These are phyloP conservation scores for Alloascoidea hylecoeti DNA, from an alignment of 805 yeast species.

Conservation along the genomic window DNA sequence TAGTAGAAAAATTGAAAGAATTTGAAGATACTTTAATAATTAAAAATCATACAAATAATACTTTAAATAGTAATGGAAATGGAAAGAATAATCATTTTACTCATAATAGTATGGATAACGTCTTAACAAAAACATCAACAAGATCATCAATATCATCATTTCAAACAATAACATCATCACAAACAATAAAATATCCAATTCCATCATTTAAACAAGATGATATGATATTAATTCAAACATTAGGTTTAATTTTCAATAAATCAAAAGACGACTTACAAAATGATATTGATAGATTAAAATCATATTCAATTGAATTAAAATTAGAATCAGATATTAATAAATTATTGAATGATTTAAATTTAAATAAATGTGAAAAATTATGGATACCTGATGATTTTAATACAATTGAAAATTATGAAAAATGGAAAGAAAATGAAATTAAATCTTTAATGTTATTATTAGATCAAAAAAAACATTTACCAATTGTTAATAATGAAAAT, in stretches of 20 bases:
- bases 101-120: too few relatives aligned
- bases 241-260: conserved; percentile 32
- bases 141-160: not conserved
- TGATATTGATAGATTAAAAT: conserved; percentile 31
- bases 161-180: not conserved
- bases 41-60: not conserved
- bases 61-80: too few relatives aligned
- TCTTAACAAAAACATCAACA: not conserved
- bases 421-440: conserved; percentile 27
- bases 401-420: conserved; percentile 16
- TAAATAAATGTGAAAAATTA: conserved; percentile 16
- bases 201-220: conserved; percentile 44
- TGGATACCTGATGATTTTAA: conserved; percentile 23
- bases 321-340: conserved; percentile 18
- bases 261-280: conserved; percentile 33
- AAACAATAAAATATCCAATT: conserved; percentile 6
- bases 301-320: conserved; percentile 19
- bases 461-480: not conserved
- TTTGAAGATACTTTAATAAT: not conserved
- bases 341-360: conserved; percentile 10
- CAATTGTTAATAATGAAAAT: not conserved
- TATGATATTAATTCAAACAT: conserved; percentile 36
- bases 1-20: not conserved
- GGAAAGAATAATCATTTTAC: too few relatives aligned
- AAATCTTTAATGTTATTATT: conserved; percentile 3